Evolutionary conservation across 2,329 filamentous ascomycete genomes (phyloP), one percentile per base, ranked within the genome.

Genomic region (Leptosphaerulina australis): DNA sequence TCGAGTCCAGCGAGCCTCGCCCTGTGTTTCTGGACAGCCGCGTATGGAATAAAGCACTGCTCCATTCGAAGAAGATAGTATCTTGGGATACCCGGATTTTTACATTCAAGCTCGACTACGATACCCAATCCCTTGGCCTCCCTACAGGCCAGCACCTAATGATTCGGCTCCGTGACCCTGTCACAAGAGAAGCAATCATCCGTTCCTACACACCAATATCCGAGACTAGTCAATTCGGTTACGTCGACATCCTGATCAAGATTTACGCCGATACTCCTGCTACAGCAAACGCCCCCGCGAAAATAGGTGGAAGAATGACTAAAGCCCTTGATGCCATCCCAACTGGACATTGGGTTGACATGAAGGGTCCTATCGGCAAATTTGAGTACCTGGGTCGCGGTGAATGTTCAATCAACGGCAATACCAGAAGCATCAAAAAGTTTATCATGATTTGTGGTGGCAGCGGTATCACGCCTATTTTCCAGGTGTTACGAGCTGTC

Each of bases 381-480:
- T 93, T 96, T 57, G 83, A 88, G 63, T 96, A 96, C 63, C 76
- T 86, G 0, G 88, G 88, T 0, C 73, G 77, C 0, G 91, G 91
- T 0, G 56, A 72, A 2, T 90, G 88, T 62, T 66, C 75, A 0
- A 74, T 96, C 31, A 82, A 82, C 24, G 82, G 82, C 0, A 79
- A 76, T 15, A 69, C 77, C 49, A 77, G 86, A 8, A 72, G 62
- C 0, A 82, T 95, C 1, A 82, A 80, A 43, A 81, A 81, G 10
- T 90, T 96, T 70, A 78, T 88, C 67, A 96, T 96, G 91, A 85
- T 96, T 24, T 94, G 90, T 62, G 92, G 83, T 11, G 92, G 92
- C 5, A 90, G 84, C n/a, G 92, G 92, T 0, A 88, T 97, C 64
- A 96, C 92, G n/a, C 92, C 92, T 0, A 89, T 96, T 56, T 94